These are phyloP conservation scores for Podosphaera xanthii DNA, from an alignment of 2,329 filamentous ascomycete species.

Conservation along the genomic window DNA sequence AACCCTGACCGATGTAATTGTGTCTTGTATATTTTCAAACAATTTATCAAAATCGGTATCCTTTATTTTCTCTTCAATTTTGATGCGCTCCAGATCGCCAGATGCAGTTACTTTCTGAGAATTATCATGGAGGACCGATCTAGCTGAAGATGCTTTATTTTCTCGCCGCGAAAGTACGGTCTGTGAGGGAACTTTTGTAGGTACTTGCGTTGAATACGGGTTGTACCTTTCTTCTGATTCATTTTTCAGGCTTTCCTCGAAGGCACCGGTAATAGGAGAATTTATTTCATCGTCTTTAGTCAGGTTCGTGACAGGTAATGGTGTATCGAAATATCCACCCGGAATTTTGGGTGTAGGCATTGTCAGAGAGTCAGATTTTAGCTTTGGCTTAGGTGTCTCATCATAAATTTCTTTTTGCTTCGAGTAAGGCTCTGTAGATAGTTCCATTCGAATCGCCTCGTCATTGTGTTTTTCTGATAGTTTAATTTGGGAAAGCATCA, in stretches of 20 bases:
- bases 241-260: constrained; percentile 1
- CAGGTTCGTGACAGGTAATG: constrained; percentile 13
- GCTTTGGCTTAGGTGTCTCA: constrained; percentile 8
- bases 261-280: too few species aligned
- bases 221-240: not conserved
- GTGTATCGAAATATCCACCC: constrained; percentile 15
- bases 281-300: not conserved
- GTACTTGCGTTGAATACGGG: not conserved
- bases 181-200: not conserved
- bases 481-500: too few species aligned
- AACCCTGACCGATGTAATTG: not conserved
- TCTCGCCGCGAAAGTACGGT: not conserved
- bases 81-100: constrained; percentile 12
- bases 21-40: constrained; percentile 1
- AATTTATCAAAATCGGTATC: constrained; percentile 14
- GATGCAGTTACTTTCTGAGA: constrained; percentile 7
- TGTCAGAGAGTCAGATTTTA: constrained; percentile 8
- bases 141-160: not conserved
- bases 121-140: constrained; percentile 9
- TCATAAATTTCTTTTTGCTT: constrained; percentile 4
- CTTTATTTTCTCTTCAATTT: constrained; percentile 12
- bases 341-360: constrained; percentile 14
- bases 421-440: too few species aligned
- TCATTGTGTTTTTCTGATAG: too few species aligned
- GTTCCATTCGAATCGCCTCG: too few species aligned